Base-by-base conservation (phyloP, 2,329 filamentous ascomycete species). In the Parafenestella ontariensis region DNA sequence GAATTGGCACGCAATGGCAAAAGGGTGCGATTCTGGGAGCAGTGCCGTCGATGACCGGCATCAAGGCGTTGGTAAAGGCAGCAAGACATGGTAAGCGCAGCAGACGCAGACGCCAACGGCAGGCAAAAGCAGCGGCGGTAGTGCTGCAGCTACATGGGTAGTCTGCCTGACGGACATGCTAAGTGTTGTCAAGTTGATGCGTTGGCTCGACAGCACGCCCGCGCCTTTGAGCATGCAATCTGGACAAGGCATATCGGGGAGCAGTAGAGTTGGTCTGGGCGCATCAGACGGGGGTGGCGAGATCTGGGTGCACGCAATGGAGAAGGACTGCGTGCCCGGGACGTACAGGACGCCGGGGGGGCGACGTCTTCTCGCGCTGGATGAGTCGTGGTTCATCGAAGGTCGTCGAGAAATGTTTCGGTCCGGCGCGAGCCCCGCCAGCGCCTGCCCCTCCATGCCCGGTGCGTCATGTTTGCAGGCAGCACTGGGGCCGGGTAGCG, bases 171-270 rank as follows among this genome's bases (percentile, higher is more conserved):
- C 63, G 66, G 66, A 62, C 68, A 69, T 71, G 72, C 71, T 74
- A 74, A 70, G 72, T 74, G 73, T 70, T 76, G 73, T 76, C 73
- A 74, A 70, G 60, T 69, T 76, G 72, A 75, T 75, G 73, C 72
- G 73, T 65, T 76, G 73, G 72, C 72, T 75, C 72, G 71, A 73
- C 70, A 72, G 70, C 67, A 65, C 71, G 72, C 69, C 73, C 72
- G 64, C 72, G 71, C 65, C 69, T 65, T 68, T 61, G 63, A 64
- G 60, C 70, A 72, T 70, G 71, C 66, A 76, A 74, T 76, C 71
- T 74, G 64, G 69, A 68, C 65, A 60, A 61, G 67, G 70, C 67
- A 74, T 66, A 68, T 62, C 61, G 66, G 71, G 64, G 62, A 71
- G 64, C 65, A 69, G 56, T 61, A 64, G 58, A 52, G 46, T 56